Evolutionary conservation across 148 eudicot genomes (phyloP), one percentile per base, ranked within the genome.

Genomic region (Spergularia marina): DNA sequence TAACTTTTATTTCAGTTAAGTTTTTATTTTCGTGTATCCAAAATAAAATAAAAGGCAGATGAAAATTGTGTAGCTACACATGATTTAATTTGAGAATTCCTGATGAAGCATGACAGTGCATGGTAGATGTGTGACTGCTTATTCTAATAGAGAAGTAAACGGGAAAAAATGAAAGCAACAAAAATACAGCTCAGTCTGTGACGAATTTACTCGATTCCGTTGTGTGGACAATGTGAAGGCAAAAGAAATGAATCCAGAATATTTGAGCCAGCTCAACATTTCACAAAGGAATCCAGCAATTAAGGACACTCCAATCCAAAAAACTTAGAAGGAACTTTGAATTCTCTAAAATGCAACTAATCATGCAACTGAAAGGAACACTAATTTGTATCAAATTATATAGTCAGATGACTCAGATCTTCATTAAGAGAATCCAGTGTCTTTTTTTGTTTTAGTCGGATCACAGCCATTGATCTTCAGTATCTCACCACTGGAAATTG

Each of bases 401-500:
- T 16, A 53, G 44, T 41, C 44, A 53, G 25, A 23, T 23, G 25
- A 23, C 25, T 23, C 25, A 23, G 9, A 70, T 12, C 40, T 23
- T 25, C 25, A 18, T 66, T 40, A 0, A 57, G 1, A 34, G 44
- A 13, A 58, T 21, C 21, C 34, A 58, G 21, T 58, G 62, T 18
- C 40, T 5, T 16, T 52, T n/a, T 30, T 36, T 70, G n/a, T 40
- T 71, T 63, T 23, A 58, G 74, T 16, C 41, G 40, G 14, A 21
- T 79, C 58, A 68, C 16, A 10, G 74, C 67, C 61, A 53, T 51
- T 20, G 74, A 72, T 30, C 36, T 30, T 30, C 36, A 30, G 36
- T 30, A 81, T 55, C 97, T 90, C 79, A 95, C 98, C 98, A 57
- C 98, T 95, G 61, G 98, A 78, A 81, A 95, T 83, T 55, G 98